These are phyloP conservation scores for Fusarium siculi DNA, from an alignment of 2,329 filamentous ascomycete genomes.

Conservation along the genomic window DNA sequence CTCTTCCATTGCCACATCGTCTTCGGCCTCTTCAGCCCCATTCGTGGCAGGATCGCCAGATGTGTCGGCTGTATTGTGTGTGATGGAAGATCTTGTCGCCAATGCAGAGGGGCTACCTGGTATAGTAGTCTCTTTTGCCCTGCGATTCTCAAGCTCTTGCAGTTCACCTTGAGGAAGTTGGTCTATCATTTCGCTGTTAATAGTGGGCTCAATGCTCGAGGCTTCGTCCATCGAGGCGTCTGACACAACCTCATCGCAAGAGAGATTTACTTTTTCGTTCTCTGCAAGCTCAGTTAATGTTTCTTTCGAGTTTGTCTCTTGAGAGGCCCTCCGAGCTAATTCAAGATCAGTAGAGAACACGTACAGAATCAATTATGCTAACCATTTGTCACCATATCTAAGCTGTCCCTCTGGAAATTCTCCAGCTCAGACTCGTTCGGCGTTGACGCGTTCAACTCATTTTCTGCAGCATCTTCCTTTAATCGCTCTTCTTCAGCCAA, in stretches of 20 bases:
- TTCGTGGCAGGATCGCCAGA: neutral
- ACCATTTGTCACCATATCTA: neutral
- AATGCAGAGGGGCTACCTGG: neutral
- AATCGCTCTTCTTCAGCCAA: conserved; percentile 49
- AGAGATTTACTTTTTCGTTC: neutral
- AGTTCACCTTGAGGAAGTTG: neutral
- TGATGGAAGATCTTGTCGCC: neutral
- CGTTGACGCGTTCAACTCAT: conserved; percentile 16
- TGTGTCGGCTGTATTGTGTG: neutral
- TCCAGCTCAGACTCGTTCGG: conserved; percentile 33
- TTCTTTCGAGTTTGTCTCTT: neutral
- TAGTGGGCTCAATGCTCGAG: neutral
- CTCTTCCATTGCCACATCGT: conserved; percentile 42
- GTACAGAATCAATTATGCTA: neutral
- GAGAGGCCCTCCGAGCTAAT: conserved; percentile 18
- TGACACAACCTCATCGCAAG: conserved; percentile 2
- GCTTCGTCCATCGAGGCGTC: conserved; percentile 20
- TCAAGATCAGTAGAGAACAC: conserved; percentile 19
- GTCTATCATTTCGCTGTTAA: neutral
- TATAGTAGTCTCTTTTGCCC: neutral
- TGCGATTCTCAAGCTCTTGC: neutral
- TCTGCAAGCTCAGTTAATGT: neutral
- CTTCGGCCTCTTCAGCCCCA: conserved; percentile 20
- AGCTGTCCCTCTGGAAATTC: conserved; percentile 20
- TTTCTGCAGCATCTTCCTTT: conserved; percentile 41